These are phyloP conservation scores for Medicago lupulina DNA, from an alignment of 306 rosid genomes.

Conservation along the genomic window DNA sequence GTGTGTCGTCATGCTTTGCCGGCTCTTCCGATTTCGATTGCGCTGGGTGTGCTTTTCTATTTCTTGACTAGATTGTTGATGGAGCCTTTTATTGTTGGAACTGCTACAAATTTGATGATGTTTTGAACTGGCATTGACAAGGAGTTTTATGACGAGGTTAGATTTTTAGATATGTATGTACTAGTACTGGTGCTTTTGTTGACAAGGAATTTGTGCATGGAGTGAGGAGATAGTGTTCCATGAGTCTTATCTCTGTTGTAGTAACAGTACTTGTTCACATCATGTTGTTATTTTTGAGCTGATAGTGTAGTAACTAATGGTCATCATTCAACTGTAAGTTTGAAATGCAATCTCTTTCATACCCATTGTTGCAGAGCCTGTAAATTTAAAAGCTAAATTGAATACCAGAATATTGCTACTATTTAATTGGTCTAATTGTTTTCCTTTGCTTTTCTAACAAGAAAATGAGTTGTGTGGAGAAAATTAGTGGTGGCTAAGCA, in stretches of 20 bases:
- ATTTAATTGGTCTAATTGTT: slow-evolving; percentile 13
- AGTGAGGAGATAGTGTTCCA: slow-evolving; percentile 31
- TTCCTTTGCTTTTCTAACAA: slow-evolving; percentile 32
- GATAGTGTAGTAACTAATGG: slow-evolving; percentile 42
- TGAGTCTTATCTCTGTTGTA: slow-evolving; percentile 32
- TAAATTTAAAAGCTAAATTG: slow-evolving; percentile 31
- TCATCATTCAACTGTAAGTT: slow-evolving; percentile 34
- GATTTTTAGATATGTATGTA: slow-evolving; percentile 37
- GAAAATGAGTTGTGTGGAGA: slow-evolving; percentile 29
- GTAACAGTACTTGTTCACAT: slow-evolving; percentile 33
- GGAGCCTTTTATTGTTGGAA: slow-evolving; percentile 96
- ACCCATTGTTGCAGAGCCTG: slow-evolving; percentile 18
- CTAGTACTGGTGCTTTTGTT: slow-evolving; percentile 34
- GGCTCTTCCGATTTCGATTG: slow-evolving; percentile 89
- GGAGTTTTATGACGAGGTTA: slow-evolving; percentile 33
- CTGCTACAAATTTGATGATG: slow-evolving; percentile 87
- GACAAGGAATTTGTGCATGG: slow-evolving; percentile 41
- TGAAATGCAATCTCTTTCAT: slow-evolving; percentile 32
- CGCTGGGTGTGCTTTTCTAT: slow-evolving; percentile 82
- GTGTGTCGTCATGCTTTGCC: slow-evolving; percentile 82
- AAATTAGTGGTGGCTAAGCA: slow-evolving; percentile 10
- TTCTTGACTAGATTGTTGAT: slow-evolving; percentile 83
- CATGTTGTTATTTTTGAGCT: slow-evolving; percentile 14
- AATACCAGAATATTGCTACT: background rate
- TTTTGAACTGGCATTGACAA: slow-evolving; percentile 48